Evolutionary conservation across 176 grass and related monocot genomes (phyloP), one percentile per base, ranked within the genome.

Genomic region (Tuctoria greenei): DNA sequence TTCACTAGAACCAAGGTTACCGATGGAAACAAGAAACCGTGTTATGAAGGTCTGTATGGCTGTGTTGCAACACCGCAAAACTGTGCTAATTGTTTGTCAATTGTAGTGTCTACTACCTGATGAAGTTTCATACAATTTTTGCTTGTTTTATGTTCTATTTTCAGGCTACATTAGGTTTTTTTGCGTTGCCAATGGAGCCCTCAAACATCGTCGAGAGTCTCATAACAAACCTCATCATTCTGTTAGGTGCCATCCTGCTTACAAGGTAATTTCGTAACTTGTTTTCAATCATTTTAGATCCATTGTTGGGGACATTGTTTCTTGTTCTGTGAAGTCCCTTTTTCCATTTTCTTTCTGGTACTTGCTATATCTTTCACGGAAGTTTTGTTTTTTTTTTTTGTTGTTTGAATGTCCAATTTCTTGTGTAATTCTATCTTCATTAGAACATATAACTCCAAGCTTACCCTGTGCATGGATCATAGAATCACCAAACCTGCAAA

Each of bases 1-100:
- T 79, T 90, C 91, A 16, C 84, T 97, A 73, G 95, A 97, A 75
- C 95, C 91, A 71, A 91, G 95, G 72, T 89, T 93, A 63, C 95
- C 95, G 54, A 89, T 97, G 89, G 95, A 97, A 91, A 91, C 95
- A 76, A 90, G 95, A 90, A 97, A 97, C 72, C 82, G 86, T 81
- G 95, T 97, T 35, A 89, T 97, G 95, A 97, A 92, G 95, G 95
- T 97, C 64, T 88, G 78, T 24, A 74, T 72, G 40, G 8, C 44
- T 66, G 42, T 71, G 28, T 67, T 68, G 11, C 35, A 84, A 52
- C 52, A 18, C 45, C 40, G 26, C 64, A 68, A 68, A 61, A 69
- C 52, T 38, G 26, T 77, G 31, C 39, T 79, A 67, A 62, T 67
- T 45, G 20, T 28, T 79, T 79, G 18, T 61, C 42, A 65, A 31